These are phyloP conservation scores for Fusarium staphyleae DNA, from an alignment of 2,329 filamentous ascomycete genomes.

Conservation along the genomic window DNA sequence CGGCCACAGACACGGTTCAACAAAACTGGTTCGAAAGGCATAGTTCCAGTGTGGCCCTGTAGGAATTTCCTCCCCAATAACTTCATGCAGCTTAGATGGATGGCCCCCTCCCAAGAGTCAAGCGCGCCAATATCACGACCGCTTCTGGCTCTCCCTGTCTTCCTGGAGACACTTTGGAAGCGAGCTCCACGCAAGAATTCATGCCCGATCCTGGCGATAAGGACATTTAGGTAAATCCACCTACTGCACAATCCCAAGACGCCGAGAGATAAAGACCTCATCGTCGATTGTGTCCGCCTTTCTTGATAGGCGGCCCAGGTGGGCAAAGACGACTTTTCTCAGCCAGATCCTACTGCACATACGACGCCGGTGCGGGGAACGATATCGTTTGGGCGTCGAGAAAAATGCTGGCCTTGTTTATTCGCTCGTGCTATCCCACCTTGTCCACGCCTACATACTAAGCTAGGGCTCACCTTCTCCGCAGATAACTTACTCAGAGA, in stretches of 20 bases:
- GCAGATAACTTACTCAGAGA: conserved; percentile 6
- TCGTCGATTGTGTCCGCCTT: not conserved
- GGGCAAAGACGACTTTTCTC: not conserved
- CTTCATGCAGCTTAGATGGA: no score
- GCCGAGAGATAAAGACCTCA: not conserved
- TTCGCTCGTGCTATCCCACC: conserved; percentile 28
- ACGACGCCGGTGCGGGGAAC: conserved; percentile 20
- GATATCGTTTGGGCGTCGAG: conserved; percentile 9
- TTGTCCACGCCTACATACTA: conserved; percentile 1
- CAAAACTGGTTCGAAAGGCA: no score
- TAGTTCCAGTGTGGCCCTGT: no score
- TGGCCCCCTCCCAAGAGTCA: no score
- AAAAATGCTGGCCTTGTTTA: conserved; percentile 31
- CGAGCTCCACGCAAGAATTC: conserved; percentile 1
- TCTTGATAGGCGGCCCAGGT: no score
- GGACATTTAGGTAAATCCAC: not conserved
- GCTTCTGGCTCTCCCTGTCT: not conserved
- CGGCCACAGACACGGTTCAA: no score
- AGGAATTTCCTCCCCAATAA: no score
- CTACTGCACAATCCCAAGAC: conserved; percentile 11
- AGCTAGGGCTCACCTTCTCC: conserved; percentile 22
- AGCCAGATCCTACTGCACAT: conserved; percentile 27
- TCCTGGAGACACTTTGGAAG: conserved; percentile 7
- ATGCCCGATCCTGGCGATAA: conserved; percentile 10
- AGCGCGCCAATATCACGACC: not conserved